These are phyloP conservation scores for Cinnamomum micranthum DNA, from an alignment of 164 flowering plant species.

Conservation along the genomic window DNA sequence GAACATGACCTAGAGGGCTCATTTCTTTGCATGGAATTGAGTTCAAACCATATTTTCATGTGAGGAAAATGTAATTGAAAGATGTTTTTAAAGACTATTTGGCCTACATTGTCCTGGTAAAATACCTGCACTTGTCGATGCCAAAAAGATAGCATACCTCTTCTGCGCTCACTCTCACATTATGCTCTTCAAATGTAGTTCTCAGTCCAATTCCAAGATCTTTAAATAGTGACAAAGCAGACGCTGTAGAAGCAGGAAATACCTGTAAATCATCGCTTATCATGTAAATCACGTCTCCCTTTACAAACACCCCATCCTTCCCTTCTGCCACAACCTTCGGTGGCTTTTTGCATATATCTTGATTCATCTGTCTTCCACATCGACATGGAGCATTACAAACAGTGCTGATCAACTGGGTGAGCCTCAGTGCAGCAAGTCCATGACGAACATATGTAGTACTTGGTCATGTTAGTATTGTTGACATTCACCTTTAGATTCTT, in stretches of 20 bases:
- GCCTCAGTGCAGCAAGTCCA: background rate
- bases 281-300: constrained; percentile 5
- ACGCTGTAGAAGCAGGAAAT: background rate
- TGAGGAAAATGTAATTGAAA: too few relatives aligned
- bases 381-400: background rate
- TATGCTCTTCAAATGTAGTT: background rate
- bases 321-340: too few relatives aligned
- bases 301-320: background rate
- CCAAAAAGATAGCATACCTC: constrained; percentile 8
- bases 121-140: too few relatives aligned
- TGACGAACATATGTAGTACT: background rate
- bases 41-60: too few relatives aligned
- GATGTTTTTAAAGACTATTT: too few relatives aligned
- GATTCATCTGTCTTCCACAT: constrained; percentile 2
- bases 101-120: too few relatives aligned
- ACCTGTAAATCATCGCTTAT: constrained; percentile 14
- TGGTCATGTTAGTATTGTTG: background rate
- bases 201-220: constrained; percentile 1
- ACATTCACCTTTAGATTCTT: background rate
- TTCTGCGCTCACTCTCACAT: background rate
- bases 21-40: too few relatives aligned
- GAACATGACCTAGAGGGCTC: too few relatives aligned
- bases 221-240: background rate
- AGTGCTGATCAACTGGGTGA: background rate
- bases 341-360: background rate